Conservation (phyloP, 2,329 filamentous ascomycete genomes). For the Westerdykella aurantiaca region DNA sequence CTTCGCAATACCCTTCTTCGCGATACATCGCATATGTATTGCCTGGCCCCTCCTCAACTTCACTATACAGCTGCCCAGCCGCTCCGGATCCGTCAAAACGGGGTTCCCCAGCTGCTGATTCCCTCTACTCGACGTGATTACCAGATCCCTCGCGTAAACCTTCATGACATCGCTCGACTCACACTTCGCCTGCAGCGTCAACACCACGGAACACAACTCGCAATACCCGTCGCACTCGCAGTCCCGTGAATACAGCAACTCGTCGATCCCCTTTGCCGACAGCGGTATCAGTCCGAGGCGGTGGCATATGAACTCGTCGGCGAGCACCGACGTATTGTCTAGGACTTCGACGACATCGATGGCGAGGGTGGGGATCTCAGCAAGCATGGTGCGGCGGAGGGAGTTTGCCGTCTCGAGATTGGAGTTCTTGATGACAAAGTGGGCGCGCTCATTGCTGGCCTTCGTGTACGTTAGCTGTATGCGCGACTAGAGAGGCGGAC, state of each 20-base stretch:
- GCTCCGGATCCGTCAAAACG: slow-evolving; percentile 76
- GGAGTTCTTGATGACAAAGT: slow-evolving; percentile 86
- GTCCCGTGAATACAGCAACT: slow-evolving; percentile 81
- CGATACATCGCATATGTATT: slow-evolving; percentile 82
- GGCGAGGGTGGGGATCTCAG: slow-evolving; percentile 89
- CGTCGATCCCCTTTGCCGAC: slow-evolving; percentile 73
- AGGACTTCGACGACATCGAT: slow-evolving; percentile 93
- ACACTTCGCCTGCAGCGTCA: slow-evolving; percentile 80
- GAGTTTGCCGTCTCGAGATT: slow-evolving; percentile 91
- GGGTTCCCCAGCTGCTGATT: slow-evolving; percentile 74
- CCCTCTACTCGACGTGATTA: slow-evolving; percentile 62
- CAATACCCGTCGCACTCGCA: slow-evolving; percentile 97
- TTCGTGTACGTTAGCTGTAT: slow-evolving; percentile 37
- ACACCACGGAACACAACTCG: slow-evolving; percentile 79
- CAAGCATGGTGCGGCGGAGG: slow-evolving; percentile 81
- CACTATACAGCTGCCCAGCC: slow-evolving; percentile 76
- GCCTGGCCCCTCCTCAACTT: slow-evolving; percentile 89
- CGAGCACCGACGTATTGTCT: slow-evolving; percentile 88
- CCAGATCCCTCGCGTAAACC: slow-evolving; percentile 85
- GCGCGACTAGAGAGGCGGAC: slow-evolving; percentile 4
- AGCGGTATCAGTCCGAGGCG: slow-evolving; percentile 86
- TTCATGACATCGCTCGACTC: slow-evolving; percentile 83
- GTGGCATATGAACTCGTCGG: slow-evolving; percentile 93
- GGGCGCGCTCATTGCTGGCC: slow-evolving; percentile 75
- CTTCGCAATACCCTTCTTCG: slow-evolving; percentile 98